phyloP scores from a whole-genome alignment of 169 alveolate genomes.

The Plasmodium gonderi region DNA sequence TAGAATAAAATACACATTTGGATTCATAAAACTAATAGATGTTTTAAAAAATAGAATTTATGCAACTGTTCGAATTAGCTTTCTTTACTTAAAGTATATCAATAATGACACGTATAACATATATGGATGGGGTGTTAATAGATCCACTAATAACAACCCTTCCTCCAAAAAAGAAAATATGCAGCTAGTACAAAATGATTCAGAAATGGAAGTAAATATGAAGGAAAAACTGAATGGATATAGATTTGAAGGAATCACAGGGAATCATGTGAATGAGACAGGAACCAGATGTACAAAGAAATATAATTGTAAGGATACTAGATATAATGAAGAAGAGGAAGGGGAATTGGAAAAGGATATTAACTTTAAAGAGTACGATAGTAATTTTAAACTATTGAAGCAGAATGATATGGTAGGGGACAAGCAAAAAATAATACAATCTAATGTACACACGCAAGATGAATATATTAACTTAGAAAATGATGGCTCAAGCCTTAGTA shows the following conservation, averaged over 20 bases:
- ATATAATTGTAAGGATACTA: too few species aligned
- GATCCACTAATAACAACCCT: not conserved
- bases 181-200: not conserved
- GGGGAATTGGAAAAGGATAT: too few species aligned
- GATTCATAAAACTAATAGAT: slow-evolving; percentile 11
- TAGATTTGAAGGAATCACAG: too few species aligned
- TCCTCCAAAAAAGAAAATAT: not conserved
- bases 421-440: not conserved
- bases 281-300: too few species aligned
- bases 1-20: not conserved
- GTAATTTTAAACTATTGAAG: too few species aligned
- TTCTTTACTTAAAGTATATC: not conserved
- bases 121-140: not conserved
- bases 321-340: too few species aligned
- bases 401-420: too few species aligned
- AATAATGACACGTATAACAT: not conserved
- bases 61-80: not conserved
- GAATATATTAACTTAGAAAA: not conserved
- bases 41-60: not conserved
- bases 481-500: not conserved
- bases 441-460: not conserved
- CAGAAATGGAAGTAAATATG: too few species aligned
- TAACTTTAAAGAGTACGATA: too few species aligned
- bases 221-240: too few species aligned
- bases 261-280: too few species aligned